Evolutionary conservation across 2,329 filamentous ascomycete genomes (phyloP), one percentile per base, ranked within the genome.

Genomic region (Knoxdaviesia proteae): DNA sequence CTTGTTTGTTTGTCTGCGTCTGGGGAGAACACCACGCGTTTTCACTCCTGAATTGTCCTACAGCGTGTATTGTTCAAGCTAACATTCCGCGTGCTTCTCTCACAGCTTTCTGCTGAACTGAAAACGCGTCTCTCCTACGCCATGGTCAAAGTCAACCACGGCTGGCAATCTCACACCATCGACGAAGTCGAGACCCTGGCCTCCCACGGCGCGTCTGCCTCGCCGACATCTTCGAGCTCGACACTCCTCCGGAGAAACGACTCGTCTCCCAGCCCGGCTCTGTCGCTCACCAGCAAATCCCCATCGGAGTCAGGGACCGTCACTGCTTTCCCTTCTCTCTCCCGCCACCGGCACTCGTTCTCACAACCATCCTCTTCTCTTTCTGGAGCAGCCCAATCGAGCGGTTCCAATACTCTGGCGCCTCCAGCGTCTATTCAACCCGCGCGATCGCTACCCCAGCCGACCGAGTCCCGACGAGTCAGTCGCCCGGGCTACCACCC

Each of bases 131-230:
- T 96, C 32, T 84, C 84, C 6, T 94, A 94, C 58, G 88, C 88
- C 49, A 90, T 93, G 71, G 71, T 92, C 55, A 94, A 94, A 59
- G 81, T 94, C 36, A 84, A 84, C 55, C 77, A 92, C 54, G 84
- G 84, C 45, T 90, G 86, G 80, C 81, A 93, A 59, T 71, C 77
- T 41, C 76, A 80, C 48, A 76, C 75, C 11, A 74, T 90, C 45
- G 77, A 80, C 44, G 81, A 88, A 58, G 72, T 88, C 32, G 84
- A 88, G 59, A 74, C 72, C 39, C 61, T 84, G 36, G 74, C 81
- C 7, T 83, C 81, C 1, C 75, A 80, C 43, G 69, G 69, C 45
- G 43, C 29, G 2, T 20, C 20, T 20, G 71, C 66, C 20, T 83
- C 79, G 1, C 74, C 77, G 31, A 62, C 68, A 34, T 68, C 78